phyloP scores from a whole-genome alignment of 805 yeast genomes.

The Suhomyces xylopsoci region DNA sequence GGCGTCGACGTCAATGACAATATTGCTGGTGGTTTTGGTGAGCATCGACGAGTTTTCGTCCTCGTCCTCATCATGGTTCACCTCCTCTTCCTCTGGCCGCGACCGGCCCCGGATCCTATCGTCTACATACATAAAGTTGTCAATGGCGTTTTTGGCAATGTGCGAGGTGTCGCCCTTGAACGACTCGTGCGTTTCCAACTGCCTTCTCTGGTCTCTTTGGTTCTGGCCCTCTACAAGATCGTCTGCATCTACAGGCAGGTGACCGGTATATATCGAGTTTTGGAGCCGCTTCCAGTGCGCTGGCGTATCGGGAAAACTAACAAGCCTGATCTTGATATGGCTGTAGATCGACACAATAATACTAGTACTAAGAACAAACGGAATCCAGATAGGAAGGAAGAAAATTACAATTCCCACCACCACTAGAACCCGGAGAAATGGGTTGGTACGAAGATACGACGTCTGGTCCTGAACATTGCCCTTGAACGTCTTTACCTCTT shows the following conservation, averaged over 20 bases:
- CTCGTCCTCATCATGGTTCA: constrained; percentile 8
- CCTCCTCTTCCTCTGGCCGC: constrained; percentile 9
- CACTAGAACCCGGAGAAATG: constrained; percentile 20
- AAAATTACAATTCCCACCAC: constrained; percentile 24
- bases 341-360: constrained; percentile 39
- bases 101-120: constrained; percentile 1
- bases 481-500: constrained; percentile 11
- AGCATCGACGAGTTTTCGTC: constrained; percentile 1
- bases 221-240: constrained; percentile 32
- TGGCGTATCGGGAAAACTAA: constrained; percentile 20
- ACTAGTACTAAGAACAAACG: constrained; percentile 38
- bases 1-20: constrained; percentile 19
- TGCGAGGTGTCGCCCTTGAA: constrained; percentile 42
- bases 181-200: constrained; percentile 29
- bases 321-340: constrained; percentile 32
- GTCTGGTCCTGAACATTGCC: constrained; percentile 38
- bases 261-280: constrained; percentile 28
- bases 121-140: constrained; percentile 35
- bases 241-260: constrained; percentile 23
- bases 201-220: constrained; percentile 25
- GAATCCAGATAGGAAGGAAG: constrained; percentile 50
- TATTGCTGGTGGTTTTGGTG: constrained; percentile 9
- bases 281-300: constrained; percentile 35
- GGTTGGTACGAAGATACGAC: constrained; percentile 30
- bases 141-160: constrained; percentile 35